Evolutionary conservation across 2,329 filamentous ascomycete genomes (phyloP), one percentile per base, ranked within the genome.

Genomic region (Penicillium frequentans): DNA sequence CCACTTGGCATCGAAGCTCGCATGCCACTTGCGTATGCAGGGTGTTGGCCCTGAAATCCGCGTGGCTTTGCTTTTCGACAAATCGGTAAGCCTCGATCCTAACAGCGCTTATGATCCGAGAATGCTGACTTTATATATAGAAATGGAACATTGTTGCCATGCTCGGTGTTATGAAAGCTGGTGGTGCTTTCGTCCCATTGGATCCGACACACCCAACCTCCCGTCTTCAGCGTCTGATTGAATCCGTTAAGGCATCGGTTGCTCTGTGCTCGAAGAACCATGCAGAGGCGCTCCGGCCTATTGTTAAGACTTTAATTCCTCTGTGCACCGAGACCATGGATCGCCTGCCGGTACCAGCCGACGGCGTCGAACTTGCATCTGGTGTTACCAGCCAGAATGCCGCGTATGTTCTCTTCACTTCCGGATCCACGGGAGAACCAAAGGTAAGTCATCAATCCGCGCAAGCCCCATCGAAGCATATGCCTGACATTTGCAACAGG

Each of bases 351-450:
- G 56, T 52, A 10, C 55, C 58, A 5, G 52, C 58, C 6, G 61
- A 58, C 7, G 56, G 52, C 3, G 54, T 54, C 21, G 51, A 57
- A 26, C 61, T 61, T 51, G 60, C 62, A 52, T 60, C 68, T 9
- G 64, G 67, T 52, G 70, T 70, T 9, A 70, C 66, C 19, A 61
- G 68, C 39, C 61, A 60, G 44, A 73, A 74, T 61, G 73, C 73
- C 10, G 73, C 73, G 44, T 89, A 86, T 68, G 76, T 87, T 6
- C 77, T 90, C 10, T 86, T 89, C 62, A 83, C 82, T 9, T 82
- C 82, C 4, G 82, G 83, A 1, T 83, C 82, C 1, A 82, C 83
- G 3, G 81, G 80, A 48, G 77, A 79, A 54, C 82, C 84, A 0
- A 84, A 85, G 64, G 73, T 75, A 58, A 47, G 62, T 57, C 56